Conservation (phyloP, 176 grass and related monocot genomes). For the Oryza longistaminata region DNA sequence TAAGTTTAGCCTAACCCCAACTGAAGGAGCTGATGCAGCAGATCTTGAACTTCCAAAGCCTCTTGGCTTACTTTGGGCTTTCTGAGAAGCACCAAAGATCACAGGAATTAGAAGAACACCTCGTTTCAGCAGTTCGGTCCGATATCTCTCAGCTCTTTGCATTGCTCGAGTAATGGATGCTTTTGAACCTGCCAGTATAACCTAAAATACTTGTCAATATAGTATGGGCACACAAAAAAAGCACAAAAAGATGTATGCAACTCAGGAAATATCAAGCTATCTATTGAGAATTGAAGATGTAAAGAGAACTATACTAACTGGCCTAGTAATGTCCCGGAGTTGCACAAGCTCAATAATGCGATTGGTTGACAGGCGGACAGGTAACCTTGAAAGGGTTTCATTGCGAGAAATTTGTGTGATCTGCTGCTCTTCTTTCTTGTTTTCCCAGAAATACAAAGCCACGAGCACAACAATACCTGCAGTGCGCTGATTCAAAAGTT, state of each 20-base stretch:
- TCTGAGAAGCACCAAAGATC: constrained; percentile 79
- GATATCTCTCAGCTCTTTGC: constrained; percentile 83
- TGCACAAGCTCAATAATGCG: constrained; percentile 85
- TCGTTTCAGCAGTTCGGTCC: constrained; percentile 76
- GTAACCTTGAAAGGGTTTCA: constrained; percentile 92
- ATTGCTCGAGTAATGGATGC: constrained; percentile 63
- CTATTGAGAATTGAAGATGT: neutral
- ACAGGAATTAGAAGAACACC: constrained; percentile 92
- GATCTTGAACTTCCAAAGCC: constrained; percentile 51
- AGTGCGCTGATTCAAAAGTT: constrained; percentile 81
- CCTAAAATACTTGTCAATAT: constrained; percentile 67
- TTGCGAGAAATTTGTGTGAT: constrained; percentile 87
- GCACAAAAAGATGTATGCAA: neutral
- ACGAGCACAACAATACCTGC: constrained; percentile 90
- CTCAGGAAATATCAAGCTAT: constrained; percentile 4
- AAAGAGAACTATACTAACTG: constrained; percentile 76
- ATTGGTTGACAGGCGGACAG: constrained; percentile 83
- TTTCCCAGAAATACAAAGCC: constrained; percentile 93
- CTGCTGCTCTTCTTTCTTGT: constrained; percentile 94
- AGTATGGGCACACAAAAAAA: neutral
- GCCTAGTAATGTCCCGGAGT: constrained; percentile 79
- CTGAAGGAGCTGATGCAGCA: constrained; percentile 51
- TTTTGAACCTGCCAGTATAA: constrained; percentile 97
- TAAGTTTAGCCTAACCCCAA: constrained; percentile 55
- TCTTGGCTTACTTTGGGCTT: constrained; percentile 56